Conservation (phyloP, 2,329 filamentous ascomycete species). For the Beauveria medogensis region DNA sequence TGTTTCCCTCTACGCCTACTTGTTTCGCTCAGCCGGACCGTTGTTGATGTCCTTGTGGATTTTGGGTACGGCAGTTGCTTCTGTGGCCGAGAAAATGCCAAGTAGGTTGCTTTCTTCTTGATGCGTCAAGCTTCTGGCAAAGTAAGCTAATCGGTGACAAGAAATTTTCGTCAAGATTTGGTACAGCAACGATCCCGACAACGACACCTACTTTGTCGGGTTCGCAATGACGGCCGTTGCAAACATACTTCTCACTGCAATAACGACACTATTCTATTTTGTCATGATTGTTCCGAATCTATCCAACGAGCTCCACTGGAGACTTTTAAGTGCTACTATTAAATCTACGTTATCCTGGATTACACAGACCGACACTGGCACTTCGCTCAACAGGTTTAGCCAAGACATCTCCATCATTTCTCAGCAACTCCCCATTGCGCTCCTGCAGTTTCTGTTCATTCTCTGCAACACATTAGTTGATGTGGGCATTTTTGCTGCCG, state of each 20-base stretch:
- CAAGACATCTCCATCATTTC: neutral
- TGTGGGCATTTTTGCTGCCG: neutral
- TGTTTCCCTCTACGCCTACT: neutral
- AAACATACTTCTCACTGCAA: neutral
- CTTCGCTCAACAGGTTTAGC: neutral
- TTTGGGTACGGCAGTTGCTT: neutral
- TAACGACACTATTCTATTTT: neutral
- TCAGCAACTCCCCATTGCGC: neutral
- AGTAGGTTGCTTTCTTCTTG: neutral
- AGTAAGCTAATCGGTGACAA: neutral
- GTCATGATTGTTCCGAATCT: neutral
- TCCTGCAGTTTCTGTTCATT: neutral
- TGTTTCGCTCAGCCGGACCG: neutral
- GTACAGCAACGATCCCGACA: neutral
- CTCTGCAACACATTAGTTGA: neutral
- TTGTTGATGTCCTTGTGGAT: neutral
- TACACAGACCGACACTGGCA: neutral
- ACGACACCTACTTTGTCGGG: neutral
- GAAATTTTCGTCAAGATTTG: neutral
- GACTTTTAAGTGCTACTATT: neutral
- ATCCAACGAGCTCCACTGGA: neutral
- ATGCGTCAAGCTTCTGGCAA: neutral
- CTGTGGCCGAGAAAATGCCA: neutral
- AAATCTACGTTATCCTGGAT: neutral
- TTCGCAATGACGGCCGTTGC: neutral